Evolutionary conservation across 2,329 filamentous ascomycete genomes (phyloP), one percentile per base, ranked within the genome.

Genomic region (Lecanicillium sp.): DNA sequence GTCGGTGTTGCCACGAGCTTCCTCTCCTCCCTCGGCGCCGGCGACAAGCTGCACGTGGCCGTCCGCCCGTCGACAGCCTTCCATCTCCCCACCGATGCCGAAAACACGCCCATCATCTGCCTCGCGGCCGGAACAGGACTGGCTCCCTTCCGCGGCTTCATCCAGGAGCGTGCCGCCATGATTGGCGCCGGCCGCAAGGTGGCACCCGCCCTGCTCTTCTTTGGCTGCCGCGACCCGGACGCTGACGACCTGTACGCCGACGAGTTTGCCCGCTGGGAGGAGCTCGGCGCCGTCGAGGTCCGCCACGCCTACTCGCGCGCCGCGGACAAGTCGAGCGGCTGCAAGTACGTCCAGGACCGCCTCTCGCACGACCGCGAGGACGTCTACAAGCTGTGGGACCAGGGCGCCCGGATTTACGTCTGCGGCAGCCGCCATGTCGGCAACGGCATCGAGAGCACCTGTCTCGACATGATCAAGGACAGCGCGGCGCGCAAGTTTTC

Each of bases 1-100:
- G 52, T 73, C 6, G 80, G 80, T 36, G 77, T 82, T 2, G 74
- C 79, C 3, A 76, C 75, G 0, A 73, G 64, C 40, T 83, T 79
- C 56, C 68, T 84, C 9, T 66, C 72, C 2, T 60, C 62, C 1
- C 64, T 79, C 0, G 55, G 55, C 3, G 35, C 59, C 0, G 59
- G 60, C 29, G 65, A 74, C 47, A 57, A 61, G 33, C 52, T 74
- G 6, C 60, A 67, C 38, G 60, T 86, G 60, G 53, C 79, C 1
- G 60, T 71, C 14, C 64, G 66, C 2, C 59, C 59, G 3, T 64
- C 65, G 0, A 47, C 5, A 50, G 57, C 64, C 8, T 75, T 77
- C 59, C 66, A 68, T 41, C 63, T 76, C 1, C 72, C 73, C 0
- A 46, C 53, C 12, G 60, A 68, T 39, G 52, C 60, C 0, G 65